Conservation (phyloP, 2,329 filamentous ascomycete genomes). For the Fusarium citri region DNA sequence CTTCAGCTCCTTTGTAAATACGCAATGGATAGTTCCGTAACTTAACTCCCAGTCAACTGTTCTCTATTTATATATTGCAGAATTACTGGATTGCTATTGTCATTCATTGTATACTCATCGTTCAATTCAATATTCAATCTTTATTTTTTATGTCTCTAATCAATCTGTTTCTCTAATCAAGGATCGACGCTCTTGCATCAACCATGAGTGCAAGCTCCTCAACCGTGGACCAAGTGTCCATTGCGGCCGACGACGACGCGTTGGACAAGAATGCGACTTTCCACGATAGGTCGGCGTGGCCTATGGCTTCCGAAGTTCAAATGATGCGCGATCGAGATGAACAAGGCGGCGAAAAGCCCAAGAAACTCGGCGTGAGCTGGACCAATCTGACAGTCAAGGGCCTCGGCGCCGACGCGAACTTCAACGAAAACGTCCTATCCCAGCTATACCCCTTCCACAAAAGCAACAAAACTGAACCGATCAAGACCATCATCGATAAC, state of each 20-base stretch:
- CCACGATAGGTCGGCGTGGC: not conserved
- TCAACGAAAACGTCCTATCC: slow-evolving; percentile 73
- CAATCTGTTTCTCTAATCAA: too few species aligned
- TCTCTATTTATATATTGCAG: not conserved
- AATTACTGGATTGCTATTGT: fast-evolving
- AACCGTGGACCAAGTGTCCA: not conserved
- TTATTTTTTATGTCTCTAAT: not conserved
- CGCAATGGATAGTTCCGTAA: not conserved
- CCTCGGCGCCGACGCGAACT: slow-evolving; percentile 68
- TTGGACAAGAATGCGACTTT: not conserved
- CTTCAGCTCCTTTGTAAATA: not conserved
- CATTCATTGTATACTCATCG: not conserved
- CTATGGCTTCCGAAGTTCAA: not conserved
- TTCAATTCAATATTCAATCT: not conserved
- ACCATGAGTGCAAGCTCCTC: slow-evolving; percentile 3
- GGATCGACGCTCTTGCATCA: fast-evolving
- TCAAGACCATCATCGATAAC: slow-evolving; percentile 74
- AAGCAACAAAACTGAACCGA: slow-evolving; percentile 62
- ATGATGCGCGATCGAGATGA: not conserved
- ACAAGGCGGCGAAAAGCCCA: slow-evolving; percentile 22
- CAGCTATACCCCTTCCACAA: slow-evolving; percentile 65
- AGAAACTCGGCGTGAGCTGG: slow-evolving; percentile 73
- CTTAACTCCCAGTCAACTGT: not conserved
- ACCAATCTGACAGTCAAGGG: slow-evolving; percentile 72
- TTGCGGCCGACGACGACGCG: not conserved